Percentiles rank a stretch among this genome's conserved stretches.
phyloP scores from a whole-genome alignment of 2,329 filamentous ascomycete genomes.

The Aspergillus fumigatus region DNA sequence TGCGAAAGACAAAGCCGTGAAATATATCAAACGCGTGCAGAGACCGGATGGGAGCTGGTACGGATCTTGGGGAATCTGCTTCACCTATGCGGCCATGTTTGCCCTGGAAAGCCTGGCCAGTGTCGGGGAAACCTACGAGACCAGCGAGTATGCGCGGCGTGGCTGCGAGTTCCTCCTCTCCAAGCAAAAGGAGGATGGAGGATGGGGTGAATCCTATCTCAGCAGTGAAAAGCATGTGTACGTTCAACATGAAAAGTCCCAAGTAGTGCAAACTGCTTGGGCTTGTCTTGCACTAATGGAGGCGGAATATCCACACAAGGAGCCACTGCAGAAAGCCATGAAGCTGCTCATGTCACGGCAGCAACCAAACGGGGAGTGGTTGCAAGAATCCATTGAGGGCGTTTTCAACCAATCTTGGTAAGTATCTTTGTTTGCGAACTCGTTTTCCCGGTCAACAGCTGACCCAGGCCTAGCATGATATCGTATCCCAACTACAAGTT shows the following conservation, averaged over 20 bases:
- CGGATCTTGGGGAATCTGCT: conserved; percentile 96
- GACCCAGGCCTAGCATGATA: conserved; percentile 66
- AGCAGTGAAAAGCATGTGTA: conserved; percentile 75
- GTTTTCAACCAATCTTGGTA: conserved; percentile 97
- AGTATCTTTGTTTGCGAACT: conserved; percentile 32
- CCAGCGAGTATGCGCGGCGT: conserved; percentile 63
- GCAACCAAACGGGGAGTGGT: conserved; percentile 85
- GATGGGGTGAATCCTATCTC: conserved; percentile 94
- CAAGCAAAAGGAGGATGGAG: conserved; percentile 81
- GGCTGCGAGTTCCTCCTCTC: conserved; percentile 83
- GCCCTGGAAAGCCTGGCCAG: conserved; percentile 79
- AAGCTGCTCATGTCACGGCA: conserved; percentile 80
- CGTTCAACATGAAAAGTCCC: conserved; percentile 70
- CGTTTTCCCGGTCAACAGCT: conserved; percentile 13
- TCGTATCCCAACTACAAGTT: conserved; percentile 99
- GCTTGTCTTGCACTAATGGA: conserved; percentile 77
- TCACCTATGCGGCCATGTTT: conserved; percentile 96
- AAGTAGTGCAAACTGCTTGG: conserved; percentile 95
- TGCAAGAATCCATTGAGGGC: conserved; percentile 92
- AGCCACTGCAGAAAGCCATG: conserved; percentile 68
- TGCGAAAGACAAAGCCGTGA: conserved; percentile 69
- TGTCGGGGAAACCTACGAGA: conserved; percentile 76
- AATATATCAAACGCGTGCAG: conserved; percentile 79
- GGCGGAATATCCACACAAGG: conserved; percentile 71
- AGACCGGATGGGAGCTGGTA: conserved; percentile 89